Percentiles rank a stretch among this genome's conserved stretches.
phyloP scores from a whole-genome alignment of 2,329 filamentous ascomycete species.

The Venturiaceae sp. region DNA sequence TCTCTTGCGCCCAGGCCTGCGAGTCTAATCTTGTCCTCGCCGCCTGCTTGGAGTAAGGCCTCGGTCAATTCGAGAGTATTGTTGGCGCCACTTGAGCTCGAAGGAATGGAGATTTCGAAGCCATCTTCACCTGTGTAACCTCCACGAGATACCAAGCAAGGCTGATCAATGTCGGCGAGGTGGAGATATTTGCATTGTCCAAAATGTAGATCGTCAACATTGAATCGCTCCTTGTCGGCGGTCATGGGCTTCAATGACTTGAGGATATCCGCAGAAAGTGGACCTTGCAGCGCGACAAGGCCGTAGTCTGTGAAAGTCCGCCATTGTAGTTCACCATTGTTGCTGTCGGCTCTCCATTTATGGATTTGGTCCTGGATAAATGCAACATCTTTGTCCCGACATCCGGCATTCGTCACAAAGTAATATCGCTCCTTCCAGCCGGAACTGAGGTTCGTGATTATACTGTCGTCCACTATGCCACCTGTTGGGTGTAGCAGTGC shows the following conservation, averaged over 20 bases:
- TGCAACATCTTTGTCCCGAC: conserved; percentile 74
- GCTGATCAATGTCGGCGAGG: conserved; percentile 43
- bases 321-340: conserved; percentile 51
- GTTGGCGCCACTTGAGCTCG: conserved; percentile 23
- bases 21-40: conserved; percentile 58
- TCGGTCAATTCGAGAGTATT: conserved; percentile 55
- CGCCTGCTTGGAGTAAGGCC: conserved; percentile 52
- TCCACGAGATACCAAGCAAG: conserved; percentile 70
- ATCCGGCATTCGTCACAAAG: conserved; percentile 91
- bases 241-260: conserved; percentile 48
- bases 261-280: conserved; percentile 62
- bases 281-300: conserved; percentile 83
- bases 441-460: conserved; percentile 70
- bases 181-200: conserved; percentile 61
- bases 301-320: conserved; percentile 62
- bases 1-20: conserved; percentile 88
- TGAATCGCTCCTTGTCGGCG: conserved; percentile 27
- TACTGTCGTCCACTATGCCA: conserved; percentile 89
- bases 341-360: conserved; percentile 45
- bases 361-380: conserved; percentile 66
- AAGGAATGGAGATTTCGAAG: conserved; percentile 84
- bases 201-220: conserved; percentile 68
- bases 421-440: conserved; percentile 57
- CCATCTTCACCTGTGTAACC: conserved; percentile 98
- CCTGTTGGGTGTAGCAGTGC: conserved; percentile 75